Evolutionary conservation across 2,329 filamentous ascomycete genomes (phyloP).

Genomic region (Tolypocladium nubicola): DNA sequence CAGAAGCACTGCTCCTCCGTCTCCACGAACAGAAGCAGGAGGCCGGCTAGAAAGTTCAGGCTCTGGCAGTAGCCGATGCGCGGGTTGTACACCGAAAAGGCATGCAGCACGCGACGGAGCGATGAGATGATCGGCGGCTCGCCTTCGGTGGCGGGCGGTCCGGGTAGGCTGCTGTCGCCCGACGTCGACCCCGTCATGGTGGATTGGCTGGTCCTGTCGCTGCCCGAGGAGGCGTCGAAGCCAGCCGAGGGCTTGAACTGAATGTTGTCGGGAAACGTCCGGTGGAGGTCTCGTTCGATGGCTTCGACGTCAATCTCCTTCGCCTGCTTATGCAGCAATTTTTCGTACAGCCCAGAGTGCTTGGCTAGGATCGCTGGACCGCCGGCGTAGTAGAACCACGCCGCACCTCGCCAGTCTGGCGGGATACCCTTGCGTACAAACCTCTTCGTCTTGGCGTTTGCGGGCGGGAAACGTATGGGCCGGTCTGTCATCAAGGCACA

Average conservation of each 20-base stretch:
- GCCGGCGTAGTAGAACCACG: constrained; percentile 94
- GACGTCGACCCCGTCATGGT: constrained; percentile 21
- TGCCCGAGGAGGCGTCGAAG: constrained; percentile 19
- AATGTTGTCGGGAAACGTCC: constrained; percentile 91
- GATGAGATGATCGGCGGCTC: constrained; percentile 75
- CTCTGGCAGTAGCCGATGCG: constrained; percentile 92
- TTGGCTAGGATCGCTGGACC: constrained; percentile 70
- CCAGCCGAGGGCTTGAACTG: constrained; percentile 62
- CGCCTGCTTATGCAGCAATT: constrained; percentile 53
- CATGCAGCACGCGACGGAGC: constrained; percentile 74
- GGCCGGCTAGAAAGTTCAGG: constrained; percentile 85
- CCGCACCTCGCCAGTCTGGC: constrained; percentile 85
- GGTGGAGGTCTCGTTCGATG: constrained; percentile 86
- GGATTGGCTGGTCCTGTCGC: constrained; percentile 23
- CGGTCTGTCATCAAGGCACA: constrained; percentile 60
- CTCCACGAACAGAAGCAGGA: constrained; percentile 78
- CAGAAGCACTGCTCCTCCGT: constrained; percentile 88
- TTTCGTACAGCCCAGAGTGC: constrained; percentile 66
- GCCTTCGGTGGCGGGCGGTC: constrained; percentile 22
- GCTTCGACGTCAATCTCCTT: constrained; percentile 72
- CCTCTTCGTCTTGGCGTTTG: constrained; percentile 73
- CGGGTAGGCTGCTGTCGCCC: constrained; percentile 23
- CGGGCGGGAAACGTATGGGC: constrained; percentile 69
- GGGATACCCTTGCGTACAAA: constrained; percentile 91
- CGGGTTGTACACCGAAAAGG: constrained; percentile 85